A percentile compares a stretch with the other conserved stretches of the same genome.
These are phyloP conservation scores for Auriscalpium microsporum DNA, from an alignment of 768 basidiomycete species.

Conservation along the genomic window DNA sequence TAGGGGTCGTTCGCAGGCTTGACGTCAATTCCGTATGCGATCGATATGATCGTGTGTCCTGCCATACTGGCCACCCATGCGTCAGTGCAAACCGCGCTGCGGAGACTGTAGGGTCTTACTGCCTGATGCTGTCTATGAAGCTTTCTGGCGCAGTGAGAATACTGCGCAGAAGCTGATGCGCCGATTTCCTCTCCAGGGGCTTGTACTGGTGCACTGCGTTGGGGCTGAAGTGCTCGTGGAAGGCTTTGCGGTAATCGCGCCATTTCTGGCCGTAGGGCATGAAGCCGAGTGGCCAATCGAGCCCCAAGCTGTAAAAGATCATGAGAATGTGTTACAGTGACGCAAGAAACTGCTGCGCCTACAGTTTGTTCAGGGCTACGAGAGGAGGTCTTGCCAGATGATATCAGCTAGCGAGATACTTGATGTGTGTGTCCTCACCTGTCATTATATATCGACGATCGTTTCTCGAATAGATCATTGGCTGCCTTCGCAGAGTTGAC, in stretches of 20 bases:
- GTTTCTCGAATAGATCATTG: slow-evolving; percentile 5
- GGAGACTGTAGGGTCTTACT: slow-evolving; percentile 23
- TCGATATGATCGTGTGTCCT: slow-evolving; percentile 31
- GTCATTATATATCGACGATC: slow-evolving; percentile 2
- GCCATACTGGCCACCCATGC: slow-evolving; percentile 25
- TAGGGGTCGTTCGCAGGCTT: slow-evolving; percentile 34
- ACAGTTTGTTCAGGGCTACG: neutral
- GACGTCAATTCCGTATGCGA: slow-evolving; percentile 41
- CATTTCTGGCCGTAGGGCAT: slow-evolving; percentile 34
- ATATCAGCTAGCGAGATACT: neutral
- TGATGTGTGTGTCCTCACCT: neutral
- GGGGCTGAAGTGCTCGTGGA: slow-evolving; percentile 34
- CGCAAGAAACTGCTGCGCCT: neutral
- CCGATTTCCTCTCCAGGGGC: slow-evolving; percentile 4
- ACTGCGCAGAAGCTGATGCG: slow-evolving; percentile 24
- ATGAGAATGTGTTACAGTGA: neutral
- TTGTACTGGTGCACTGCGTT: slow-evolving; percentile 18
- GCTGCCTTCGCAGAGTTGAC: slow-evolving; percentile 29
- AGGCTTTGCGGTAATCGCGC: slow-evolving; percentile 33
- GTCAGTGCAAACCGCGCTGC: neutral
- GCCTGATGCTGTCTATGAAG: slow-evolving; percentile 27
- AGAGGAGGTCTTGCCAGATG: neutral
- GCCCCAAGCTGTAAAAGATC: neutral
- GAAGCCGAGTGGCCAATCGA: slow-evolving; percentile 31
- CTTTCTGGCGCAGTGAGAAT: slow-evolving; percentile 29